Evolutionary conservation across 1,284 basidiomycete species (phyloP), one percentile per base, ranked within the genome.

Genomic region (Sanghuangporus baumii): DNA sequence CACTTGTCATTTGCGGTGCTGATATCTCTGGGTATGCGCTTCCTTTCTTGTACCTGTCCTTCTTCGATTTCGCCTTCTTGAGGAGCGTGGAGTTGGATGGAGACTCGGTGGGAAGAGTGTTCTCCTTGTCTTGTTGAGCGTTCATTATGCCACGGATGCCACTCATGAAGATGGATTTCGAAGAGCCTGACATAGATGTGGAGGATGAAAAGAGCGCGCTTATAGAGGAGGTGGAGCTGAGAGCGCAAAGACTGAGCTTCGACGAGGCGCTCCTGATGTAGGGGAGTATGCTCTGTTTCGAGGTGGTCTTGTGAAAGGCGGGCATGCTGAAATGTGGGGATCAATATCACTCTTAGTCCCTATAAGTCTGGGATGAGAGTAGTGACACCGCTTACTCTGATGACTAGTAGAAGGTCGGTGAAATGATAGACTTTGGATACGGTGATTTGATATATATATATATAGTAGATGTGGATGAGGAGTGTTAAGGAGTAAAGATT

Each of bases 221-320:
- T n/a, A 64, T 12, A 20, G 59, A 60, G n/a, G 62, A 60, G 20
- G 62, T 60, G 23, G 59, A 64, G 51, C 62, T 47, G 11, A 64
- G 47, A n/a, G 55, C 46, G 52, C 46, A 60, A 14, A 64, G 14
- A 55, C 48, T 64, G 52, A 64, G 41, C 43, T 60, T 64, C 23
- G 62, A 64, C 1, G 62, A 60, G 40, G 62, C 55, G 52, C 58
- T 60, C 43, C 40, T 47, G 52, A 60, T 52, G 59, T 60, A 57
- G 20, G 62, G 62, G 14, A 60, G 16, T 9, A 60, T 23, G 46
- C 46, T 54, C 14, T 51, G 23, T 43, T 64, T 26, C 20, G 46
- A 23, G 43, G 54, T 12, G 12, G 57, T 55, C 40, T 59, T 63
- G n/a, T 51, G 57, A 40, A 63, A 60, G 23, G 43, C 62, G 43